A percentile compares a stretch with the other conserved stretches of the same genome.
Evolutionary conservation across 1,284 basidiomycete genomes (phyloP).

Genomic region (Moniliophthora roreri): DNA sequence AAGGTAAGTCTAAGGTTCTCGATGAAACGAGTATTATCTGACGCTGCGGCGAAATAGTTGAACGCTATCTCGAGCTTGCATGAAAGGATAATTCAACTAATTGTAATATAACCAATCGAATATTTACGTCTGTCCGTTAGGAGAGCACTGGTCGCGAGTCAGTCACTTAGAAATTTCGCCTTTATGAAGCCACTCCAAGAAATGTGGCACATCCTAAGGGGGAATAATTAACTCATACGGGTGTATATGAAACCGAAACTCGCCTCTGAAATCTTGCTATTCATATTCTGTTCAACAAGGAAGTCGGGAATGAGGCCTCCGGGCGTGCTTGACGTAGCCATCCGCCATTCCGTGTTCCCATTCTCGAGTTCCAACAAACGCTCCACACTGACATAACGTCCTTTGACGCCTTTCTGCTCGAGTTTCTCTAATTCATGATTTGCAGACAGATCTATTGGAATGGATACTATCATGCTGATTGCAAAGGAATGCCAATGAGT

Average conservation of each 20-base stretch:
- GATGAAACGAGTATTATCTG: background rate
- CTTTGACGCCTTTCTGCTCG: conserved; percentile 68
- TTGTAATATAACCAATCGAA: no score
- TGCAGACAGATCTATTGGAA: conserved; percentile 64
- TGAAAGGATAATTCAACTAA: background rate
- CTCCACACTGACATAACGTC: conserved; percentile 71
- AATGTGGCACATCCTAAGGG: conserved; percentile 66
- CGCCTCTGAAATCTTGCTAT: conserved; percentile 63
- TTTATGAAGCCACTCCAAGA: conserved; percentile 39
- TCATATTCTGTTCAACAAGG: conserved; percentile 56
- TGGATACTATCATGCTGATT: conserved; percentile 62
- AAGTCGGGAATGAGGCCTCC: conserved; percentile 69
- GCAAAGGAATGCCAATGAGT: background rate
- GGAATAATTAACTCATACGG: conserved; percentile 8
- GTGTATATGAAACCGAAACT: conserved; percentile 16
- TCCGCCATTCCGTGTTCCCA: conserved; percentile 72
- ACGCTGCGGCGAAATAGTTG: conserved; percentile 52
- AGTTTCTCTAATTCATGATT: conserved; percentile 58
- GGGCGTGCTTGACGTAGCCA: conserved; percentile 75
- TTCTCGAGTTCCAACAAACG: conserved; percentile 60
- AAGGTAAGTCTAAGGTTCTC: conserved; percentile 55
- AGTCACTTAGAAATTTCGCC: no score
- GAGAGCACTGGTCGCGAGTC: no score
- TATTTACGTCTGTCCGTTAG: no score
- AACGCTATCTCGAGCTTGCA: conserved; percentile 73